Percentiles rank a stretch among this genome's conserved stretches.
phyloP scores from a whole-genome alignment of 2,329 filamentous ascomycete genomes.

The Pyrenophora seminiperda region DNA sequence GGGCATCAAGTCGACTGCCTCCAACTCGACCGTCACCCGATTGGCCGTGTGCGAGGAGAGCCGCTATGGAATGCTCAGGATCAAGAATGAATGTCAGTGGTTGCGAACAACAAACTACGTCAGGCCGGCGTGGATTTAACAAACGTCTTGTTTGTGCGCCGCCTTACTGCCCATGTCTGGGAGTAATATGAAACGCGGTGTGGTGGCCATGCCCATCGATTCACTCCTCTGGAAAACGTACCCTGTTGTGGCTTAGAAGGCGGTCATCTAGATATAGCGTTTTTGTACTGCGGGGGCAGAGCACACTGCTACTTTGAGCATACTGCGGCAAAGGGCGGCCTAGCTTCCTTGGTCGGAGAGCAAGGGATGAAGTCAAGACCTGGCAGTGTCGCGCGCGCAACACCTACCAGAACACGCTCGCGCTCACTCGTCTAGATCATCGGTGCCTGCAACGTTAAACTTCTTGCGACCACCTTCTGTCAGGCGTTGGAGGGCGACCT shows the following conservation, averaged over 20 bases:
- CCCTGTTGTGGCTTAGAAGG: conserved; percentile 33
- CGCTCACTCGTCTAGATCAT: conserved; percentile 57
- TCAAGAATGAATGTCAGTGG: conserved; percentile 46
- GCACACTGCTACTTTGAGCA: conserved; percentile 36
- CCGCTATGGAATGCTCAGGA: conserved; percentile 43
- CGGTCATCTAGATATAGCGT: conserved; percentile 40
- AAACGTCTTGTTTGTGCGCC: conserved; percentile 42
- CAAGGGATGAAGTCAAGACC: conserved; percentile 42
- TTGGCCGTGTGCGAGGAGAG: conserved; percentile 47
- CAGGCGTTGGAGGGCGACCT: conserved; percentile 86
- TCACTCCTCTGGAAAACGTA: conserved; percentile 34
- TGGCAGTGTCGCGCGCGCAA: conserved; percentile 37
- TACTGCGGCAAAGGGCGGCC: conserved; percentile 38
- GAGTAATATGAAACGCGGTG: conserved; percentile 37
- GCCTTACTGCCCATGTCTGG: conserved; percentile 33
- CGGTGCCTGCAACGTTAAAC: conserved; percentile 78
- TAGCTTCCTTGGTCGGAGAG: conserved; percentile 40
- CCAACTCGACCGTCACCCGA: conserved; percentile 40
- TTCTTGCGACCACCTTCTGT: conserved; percentile 82
- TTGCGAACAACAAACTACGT: conserved; percentile 40
- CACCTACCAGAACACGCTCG: conserved; percentile 38
- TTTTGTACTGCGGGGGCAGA: conserved; percentile 39
- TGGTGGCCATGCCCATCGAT: conserved; percentile 45
- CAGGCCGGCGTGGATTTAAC: conserved; percentile 39
- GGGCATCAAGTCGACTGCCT: conserved; percentile 40